Conservation (phyloP, 139 green algal genomes). For the Choricystis sp. region DNA sequence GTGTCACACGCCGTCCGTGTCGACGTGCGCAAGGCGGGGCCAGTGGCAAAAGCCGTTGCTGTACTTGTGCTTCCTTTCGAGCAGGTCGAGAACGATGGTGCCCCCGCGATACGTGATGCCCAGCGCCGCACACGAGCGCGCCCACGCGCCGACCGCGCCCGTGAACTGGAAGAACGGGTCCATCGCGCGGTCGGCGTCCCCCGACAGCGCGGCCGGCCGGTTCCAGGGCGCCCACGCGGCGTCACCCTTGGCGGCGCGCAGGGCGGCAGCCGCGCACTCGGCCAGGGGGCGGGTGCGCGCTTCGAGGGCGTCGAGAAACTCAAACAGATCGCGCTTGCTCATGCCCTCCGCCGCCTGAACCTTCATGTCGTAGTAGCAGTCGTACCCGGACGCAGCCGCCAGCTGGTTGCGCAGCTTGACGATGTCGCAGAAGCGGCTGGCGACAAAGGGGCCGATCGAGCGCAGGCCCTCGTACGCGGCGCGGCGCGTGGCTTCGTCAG, state of each 20-base stretch:
- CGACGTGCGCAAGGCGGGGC: constrained; percentile 29
- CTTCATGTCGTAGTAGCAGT: constrained; percentile 70
- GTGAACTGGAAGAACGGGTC: constrained; percentile 59
- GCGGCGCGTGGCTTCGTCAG: constrained; percentile 44
- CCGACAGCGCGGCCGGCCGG: constrained; percentile 37
- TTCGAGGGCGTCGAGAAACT: constrained; percentile 57
- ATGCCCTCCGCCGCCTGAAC: constrained; percentile 52
- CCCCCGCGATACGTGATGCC: constrained; percentile 52
- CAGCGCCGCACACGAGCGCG: constrained; percentile 52
- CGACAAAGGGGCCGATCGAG: constrained; percentile 48
- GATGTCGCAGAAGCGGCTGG: constrained; percentile 44
- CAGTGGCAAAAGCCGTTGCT: constrained; percentile 62
- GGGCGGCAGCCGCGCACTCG: constrained; percentile 23
- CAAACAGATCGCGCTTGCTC: constrained; percentile 51
- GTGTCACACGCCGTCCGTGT: constrained; percentile 34
- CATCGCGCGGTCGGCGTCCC: constrained; percentile 32
- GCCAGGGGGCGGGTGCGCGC: constrained; percentile 39
- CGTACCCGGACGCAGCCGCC: constrained; percentile 34
- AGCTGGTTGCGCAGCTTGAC: constrained; percentile 63
- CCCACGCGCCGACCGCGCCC: constrained; percentile 49
- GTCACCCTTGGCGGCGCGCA: constrained; percentile 39
- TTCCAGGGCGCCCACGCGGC: constrained; percentile 42
- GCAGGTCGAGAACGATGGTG: constrained; percentile 70
- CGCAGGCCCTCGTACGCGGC: constrained; percentile 47
- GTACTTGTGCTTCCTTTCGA: constrained; percentile 41